A percentile compares a stretch with the other conserved stretches of the same genome.
Conservation (phyloP, 495 filamentous ascomycete species). For the Bombardia bombarda region DNA sequence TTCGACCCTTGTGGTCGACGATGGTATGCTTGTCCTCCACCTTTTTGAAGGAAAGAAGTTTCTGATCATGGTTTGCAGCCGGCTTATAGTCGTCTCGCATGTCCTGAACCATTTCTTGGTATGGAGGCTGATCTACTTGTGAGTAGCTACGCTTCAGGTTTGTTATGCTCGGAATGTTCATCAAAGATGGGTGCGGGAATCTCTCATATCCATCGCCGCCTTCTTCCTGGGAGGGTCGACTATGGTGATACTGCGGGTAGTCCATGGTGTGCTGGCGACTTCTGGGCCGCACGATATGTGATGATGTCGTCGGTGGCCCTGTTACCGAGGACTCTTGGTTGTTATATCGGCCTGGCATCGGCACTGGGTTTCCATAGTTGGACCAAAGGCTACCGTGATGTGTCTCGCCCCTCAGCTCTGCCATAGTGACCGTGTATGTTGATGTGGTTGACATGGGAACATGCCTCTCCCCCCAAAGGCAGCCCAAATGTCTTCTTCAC, state of each 20-base stretch:
- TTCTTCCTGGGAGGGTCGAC: conserved; percentile 36
- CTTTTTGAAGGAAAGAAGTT: conserved; percentile 46
- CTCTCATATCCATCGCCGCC: conserved; percentile 36
- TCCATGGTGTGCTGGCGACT: conserved; percentile 28
- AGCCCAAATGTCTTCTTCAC: conserved; percentile 13
- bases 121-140: conserved; percentile 35
- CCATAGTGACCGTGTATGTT: conserved; percentile 46
- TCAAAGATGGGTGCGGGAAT: conserved; percentile 37
- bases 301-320: conserved; percentile 29
- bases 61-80: conserved; percentile 48
- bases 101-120: conserved; percentile 47
- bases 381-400: conserved; percentile 42
- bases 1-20: conserved; percentile 45
- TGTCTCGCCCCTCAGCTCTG: conserved; percentile 47
- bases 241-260: conserved; percentile 34
- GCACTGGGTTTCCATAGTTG: conserved; percentile 42
- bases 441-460: conserved; percentile 46
- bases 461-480: conserved; percentile 24
- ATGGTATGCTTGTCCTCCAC: conserved; percentile 49
- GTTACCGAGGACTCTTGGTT: conserved; percentile 35
- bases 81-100: conserved; percentile 47
- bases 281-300: conserved; percentile 37
- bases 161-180: conserved; percentile 46
- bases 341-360: conserved; percentile 38
- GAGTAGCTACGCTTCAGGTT: conserved; percentile 45